Evolutionary conservation across 495 filamentous ascomycete genomes (phyloP).

Genomic region (Venustampulla echinocandica): DNA sequence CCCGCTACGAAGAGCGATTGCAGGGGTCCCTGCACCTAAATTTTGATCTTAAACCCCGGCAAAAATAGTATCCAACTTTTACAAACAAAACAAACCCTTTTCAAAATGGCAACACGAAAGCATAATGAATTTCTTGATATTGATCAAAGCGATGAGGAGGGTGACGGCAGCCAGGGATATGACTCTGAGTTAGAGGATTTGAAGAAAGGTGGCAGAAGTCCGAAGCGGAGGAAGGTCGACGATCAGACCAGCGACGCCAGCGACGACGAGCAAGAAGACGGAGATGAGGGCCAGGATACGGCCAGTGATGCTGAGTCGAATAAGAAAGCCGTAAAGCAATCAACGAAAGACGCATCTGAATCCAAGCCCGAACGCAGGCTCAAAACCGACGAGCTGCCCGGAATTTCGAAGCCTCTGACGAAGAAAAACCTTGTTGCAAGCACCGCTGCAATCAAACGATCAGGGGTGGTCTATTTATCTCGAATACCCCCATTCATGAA

Average conservation of each 20-base stretch:
- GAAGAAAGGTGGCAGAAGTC: constrained; percentile 48
- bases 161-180: constrained; percentile 46
- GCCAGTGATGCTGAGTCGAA: constrained; percentile 6
- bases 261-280: constrained; percentile 34
- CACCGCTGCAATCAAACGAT: constrained; percentile 48
- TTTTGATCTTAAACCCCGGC: constrained; percentile 1
- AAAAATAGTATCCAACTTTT: constrained; percentile 3
- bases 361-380: constrained; percentile 20
- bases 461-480: constrained; percentile 82
- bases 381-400: constrained; percentile 35
- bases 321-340: constrained; percentile 18
- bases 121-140: constrained; percentile 69
- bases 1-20: not conserved
- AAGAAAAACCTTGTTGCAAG: constrained; percentile 53
- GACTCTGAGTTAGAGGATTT: constrained; percentile 61
- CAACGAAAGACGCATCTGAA: constrained; percentile 12
- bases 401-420: constrained; percentile 39
- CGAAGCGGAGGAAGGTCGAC: constrained; percentile 58
- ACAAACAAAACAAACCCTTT: too few species aligned
- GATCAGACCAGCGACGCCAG: constrained; percentile 26
- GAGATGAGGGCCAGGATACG: constrained; percentile 26
- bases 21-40: not conserved
- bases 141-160: constrained; percentile 55
- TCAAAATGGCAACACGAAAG: constrained; percentile 33
- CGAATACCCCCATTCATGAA: constrained; percentile 94